Evolutionary conservation across 495 filamentous ascomycete species (phyloP), one percentile per base, ranked within the genome.

Genomic region (Aspergillus egyptiacus): DNA sequence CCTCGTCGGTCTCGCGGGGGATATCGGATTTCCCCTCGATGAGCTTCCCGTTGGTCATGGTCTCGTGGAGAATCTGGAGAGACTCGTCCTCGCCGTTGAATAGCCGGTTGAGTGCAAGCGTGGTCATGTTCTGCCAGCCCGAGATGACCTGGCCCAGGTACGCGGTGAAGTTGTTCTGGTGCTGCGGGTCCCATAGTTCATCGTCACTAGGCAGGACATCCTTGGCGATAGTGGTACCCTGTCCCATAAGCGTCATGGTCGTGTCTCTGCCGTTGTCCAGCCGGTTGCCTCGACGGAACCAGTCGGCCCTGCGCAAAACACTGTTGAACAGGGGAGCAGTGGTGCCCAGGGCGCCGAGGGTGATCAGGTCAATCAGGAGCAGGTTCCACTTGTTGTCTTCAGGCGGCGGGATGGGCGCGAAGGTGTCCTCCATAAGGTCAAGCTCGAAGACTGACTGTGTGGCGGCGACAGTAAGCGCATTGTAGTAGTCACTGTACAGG

Each of bases 41-140:
- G 37, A 68, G 53, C 34, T 64, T 50, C 14, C 65, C 65, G 39
- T 62, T 47, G 5, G 55, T 19, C 5, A 66, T 61, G n/a, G 51
- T 17, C 2, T 34, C 40, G 14, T 18, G 25, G 15, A 65, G 55
- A 6, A 44, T 28, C 1, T 53, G 23, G 9, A 63, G 18, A 0
- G 51, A 48, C 13, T 53, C 41, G 15, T 50, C 25, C 0, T 11
- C n/a, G 28, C 33, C 46, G 13, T 30, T 32, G 24, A 48, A 48
- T n/a, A 48, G 10, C 0, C 10, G 5, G 10, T 20, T 6, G 14
- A 51, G 38, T 5, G 28, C 37, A 5, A 35, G 9, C 1, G 38
- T 2, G 20, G 30, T 33, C 0, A 36, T 20, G 5, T 30, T 33
- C 5, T 20, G 19, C 62, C 64, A 69, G 37, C 36, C 58, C 14